Percentiles rank a stretch among this genome's conserved stretches.
Conservation (phyloP, 2,329 filamentous ascomycete species). For the Zelopaecilomyces penicillatus region DNA sequence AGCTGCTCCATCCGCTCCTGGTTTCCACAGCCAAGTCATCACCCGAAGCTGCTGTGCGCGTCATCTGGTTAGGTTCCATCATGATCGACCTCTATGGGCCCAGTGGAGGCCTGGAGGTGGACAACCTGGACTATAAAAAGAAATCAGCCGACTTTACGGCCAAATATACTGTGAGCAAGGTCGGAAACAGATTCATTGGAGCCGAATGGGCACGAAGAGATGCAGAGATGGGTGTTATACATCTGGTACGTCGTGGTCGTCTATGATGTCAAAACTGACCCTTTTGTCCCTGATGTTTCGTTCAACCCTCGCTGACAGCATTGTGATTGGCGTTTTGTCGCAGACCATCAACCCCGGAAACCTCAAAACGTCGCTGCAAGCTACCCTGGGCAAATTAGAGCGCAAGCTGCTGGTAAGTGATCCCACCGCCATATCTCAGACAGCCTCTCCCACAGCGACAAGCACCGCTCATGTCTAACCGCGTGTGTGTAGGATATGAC, state of each 20-base stretch:
- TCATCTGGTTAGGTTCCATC: constrained; percentile 14
- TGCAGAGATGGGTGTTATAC: constrained; percentile 10
- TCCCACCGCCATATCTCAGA: too few species aligned
- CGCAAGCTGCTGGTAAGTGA: constrained; percentile 6
- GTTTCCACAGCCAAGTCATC: constrained; percentile 22
- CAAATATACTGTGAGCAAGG: constrained; percentile 5
- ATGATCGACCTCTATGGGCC: constrained; percentile 7
- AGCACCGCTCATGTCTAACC: neutral
- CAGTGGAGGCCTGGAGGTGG: constrained; percentile 12
- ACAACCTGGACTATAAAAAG: constrained; percentile 17
- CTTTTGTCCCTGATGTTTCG: too few species aligned
- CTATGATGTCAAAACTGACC: neutral
- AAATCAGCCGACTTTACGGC: neutral
- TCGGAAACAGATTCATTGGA: constrained; percentile 5
- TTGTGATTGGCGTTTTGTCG: neutral
- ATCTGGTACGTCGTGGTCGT: constrained; percentile 2
- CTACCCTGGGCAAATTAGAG: constrained; percentile 2
- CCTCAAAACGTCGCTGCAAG: constrained; percentile 23
- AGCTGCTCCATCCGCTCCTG: constrained; percentile 25
- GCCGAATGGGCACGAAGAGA: constrained; percentile 7
- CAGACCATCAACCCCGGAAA: constrained; percentile 27
- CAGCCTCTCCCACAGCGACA: too few species aligned
- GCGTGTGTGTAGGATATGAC: constrained; percentile 1
- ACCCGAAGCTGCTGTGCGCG: constrained; percentile 11
- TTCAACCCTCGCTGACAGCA: neutral